A percentile compares a stretch with the other conserved stretches of the same genome.
Conservation (phyloP, 306 rosid species). For the Cotoneaster glaucophyllus region DNA sequence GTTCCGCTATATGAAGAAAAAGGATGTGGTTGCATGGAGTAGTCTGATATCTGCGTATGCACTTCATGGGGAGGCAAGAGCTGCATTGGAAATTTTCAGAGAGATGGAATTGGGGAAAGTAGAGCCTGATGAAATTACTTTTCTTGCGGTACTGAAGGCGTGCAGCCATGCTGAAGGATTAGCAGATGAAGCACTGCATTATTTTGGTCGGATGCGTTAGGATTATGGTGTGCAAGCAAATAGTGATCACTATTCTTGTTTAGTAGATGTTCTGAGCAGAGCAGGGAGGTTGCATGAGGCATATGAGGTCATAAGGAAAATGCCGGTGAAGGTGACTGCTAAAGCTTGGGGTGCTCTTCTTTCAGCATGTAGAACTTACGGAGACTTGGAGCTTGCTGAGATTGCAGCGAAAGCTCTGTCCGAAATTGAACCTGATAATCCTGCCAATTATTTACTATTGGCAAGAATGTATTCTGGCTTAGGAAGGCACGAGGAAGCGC, state of each 20-base stretch:
- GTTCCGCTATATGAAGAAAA: constrained; percentile 39
- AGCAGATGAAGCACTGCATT: constrained; percentile 57
- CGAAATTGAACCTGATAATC: constrained; percentile 68
- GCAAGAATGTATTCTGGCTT: constrained; percentile 56
- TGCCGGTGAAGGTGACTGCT: constrained; percentile 72
- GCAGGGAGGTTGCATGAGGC: constrained; percentile 73
- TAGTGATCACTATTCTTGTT: constrained; percentile 75
- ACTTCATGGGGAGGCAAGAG: constrained; percentile 59
- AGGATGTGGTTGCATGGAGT: constrained; percentile 76
- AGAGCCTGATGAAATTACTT: constrained; percentile 59
- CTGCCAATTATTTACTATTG: constrained; percentile 65
- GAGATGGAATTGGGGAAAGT: constrained; percentile 51
- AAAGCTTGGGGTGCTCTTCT: constrained; percentile 82
- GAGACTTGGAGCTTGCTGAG: constrained; percentile 57
- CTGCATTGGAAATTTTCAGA: constrained; percentile 42
- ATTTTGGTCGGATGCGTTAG: constrained; percentile 41
- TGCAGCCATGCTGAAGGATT: constrained; percentile 66
- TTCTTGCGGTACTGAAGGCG: constrained; percentile 64
- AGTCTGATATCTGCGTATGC: constrained; percentile 65
- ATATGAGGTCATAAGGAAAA: constrained; percentile 44
- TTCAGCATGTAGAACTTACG: constrained; percentile 67
- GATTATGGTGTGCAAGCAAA: constrained; percentile 46
- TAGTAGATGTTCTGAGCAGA: constrained; percentile 70
- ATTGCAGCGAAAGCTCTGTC: constrained; percentile 58
- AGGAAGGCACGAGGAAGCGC: constrained; percentile 52